A percentile compares a stretch with the other conserved stretches of the same genome.
phyloP scores from a whole-genome alignment of 139 green algal genomes.

The Ulvella scutata region DNA sequence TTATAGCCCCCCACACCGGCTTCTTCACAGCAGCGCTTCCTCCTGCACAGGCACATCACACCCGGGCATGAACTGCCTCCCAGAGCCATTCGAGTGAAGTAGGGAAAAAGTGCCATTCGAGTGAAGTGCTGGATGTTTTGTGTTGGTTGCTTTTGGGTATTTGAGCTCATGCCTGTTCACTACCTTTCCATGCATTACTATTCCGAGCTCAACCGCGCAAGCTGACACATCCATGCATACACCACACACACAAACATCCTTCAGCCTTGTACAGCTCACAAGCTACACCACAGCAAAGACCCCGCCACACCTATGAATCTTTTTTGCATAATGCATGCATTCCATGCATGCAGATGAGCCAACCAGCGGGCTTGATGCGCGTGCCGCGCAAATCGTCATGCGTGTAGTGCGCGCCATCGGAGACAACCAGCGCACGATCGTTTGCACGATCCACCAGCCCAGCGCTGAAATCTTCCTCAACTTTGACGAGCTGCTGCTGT shows the following conservation, averaged over 20 bases:
- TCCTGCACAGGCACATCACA: no score
- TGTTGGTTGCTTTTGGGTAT: no score
- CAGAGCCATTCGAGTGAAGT: no score
- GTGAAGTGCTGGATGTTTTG: no score
- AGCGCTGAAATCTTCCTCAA: conserved; percentile 29
- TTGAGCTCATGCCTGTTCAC: no score
- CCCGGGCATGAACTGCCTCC: no score
- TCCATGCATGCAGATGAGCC: conserved; percentile 23
- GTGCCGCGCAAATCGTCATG: conserved; percentile 28
- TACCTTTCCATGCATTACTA: no score
- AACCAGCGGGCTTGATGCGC: conserved; percentile 20
- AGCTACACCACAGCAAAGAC: not conserved
- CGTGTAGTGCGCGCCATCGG: conserved; percentile 14
- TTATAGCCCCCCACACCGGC: no score
- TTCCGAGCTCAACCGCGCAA: not conserved
- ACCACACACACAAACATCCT: not conserved
- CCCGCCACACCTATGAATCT: not conserved
- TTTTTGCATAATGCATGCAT: not conserved
- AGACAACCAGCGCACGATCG: conserved; percentile 10
- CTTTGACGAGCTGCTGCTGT: conserved; percentile 39
- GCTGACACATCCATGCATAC: no score
- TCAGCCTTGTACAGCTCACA: not conserved
- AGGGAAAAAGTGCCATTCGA: no score
- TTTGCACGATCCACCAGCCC: conserved; percentile 46
- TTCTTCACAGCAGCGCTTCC: no score